Base-by-base conservation (phyloP, 257 asterid species). In the Craterostigma plantagineum region DNA sequence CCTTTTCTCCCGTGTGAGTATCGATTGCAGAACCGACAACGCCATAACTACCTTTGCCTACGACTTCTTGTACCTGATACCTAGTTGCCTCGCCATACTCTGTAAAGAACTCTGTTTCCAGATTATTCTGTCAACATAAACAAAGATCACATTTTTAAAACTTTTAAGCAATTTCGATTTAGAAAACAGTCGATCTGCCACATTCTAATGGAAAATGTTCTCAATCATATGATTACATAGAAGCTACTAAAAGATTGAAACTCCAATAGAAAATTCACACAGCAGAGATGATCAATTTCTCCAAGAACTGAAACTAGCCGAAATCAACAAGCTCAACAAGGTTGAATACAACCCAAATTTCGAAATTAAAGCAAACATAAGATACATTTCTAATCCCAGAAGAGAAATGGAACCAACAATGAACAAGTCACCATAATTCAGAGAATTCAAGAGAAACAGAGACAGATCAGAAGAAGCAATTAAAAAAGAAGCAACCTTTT, bases 1-100 rank as follows among this genome's bases (percentile, higher is more conserved):
- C 92, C 43, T 62, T 73, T 54, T 86, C 97, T 50, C 94, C 93
- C 0, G 93, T 75, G 54, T 87, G 86, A 34, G 92, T 63, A 55
- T 87, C 97, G 42, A 70, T 39, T 3, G 93, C 97, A 38, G 97
- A 73, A 35, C 80, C 94, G 50, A 87, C 97, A 59, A 87, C 85
- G 38, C 97, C 97, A 39, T 82, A 87, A 63, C 96, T 86, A 64
- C 97, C 97, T 70, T 86, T 86, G 16, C 97, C 97, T 7, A 86
- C 52, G 46, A 86, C 95, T 73, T 87, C 95, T 71, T 82, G 95
- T 54, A 87, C 75, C 63, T 82, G 70, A 57, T 87, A 87, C 68
- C 95, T 74, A 66, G 76, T 81, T 14, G 90, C 94, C 56, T 81
- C 97, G 12, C 93, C 97, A 54, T 87, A 87, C 69, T 82, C 97